phyloP scores from a whole-genome alignment of 306 rosid genomes.

The Ceratonia siliqua region DNA sequence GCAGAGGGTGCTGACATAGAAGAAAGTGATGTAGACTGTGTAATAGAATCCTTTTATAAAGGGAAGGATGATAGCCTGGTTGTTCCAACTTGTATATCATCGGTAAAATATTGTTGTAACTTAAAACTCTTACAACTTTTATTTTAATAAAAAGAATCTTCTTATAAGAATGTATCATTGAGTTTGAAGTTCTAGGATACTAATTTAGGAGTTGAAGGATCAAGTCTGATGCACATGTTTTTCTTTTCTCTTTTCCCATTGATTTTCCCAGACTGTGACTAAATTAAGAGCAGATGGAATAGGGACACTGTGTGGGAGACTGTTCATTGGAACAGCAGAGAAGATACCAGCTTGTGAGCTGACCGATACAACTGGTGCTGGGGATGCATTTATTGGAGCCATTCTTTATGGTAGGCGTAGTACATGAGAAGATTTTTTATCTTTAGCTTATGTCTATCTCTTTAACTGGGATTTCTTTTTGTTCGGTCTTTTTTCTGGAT shows the following conservation, averaged over 20 bases:
- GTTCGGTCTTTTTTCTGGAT: neutral
- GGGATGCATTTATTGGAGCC: conserved; percentile 96
- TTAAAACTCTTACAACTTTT: neutral
- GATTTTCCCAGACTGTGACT: conserved; percentile 48
- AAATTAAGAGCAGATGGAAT: conserved; percentile 67
- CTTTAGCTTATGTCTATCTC: neutral
- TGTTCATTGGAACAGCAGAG: conserved; percentile 86
- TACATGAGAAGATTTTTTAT: neutral
- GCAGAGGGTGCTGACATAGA: conserved; percentile 57
- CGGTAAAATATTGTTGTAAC: conserved; percentile 48
- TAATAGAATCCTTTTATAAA: conserved; percentile 51
- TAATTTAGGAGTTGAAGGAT: neutral
- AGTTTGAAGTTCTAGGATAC: neutral
- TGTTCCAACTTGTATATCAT: conserved; percentile 63
- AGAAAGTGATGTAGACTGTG: conserved; percentile 63
- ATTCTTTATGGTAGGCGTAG: conserved; percentile 70
- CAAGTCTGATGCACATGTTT: neutral
- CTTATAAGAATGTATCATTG: neutral
- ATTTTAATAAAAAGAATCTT: conserved; percentile 20
- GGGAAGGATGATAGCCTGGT: conserved; percentile 51
- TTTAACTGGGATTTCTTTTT: conserved; percentile 6
- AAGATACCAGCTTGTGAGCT: conserved; percentile 79
- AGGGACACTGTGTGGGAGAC: conserved; percentile 77
- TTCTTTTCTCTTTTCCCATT: neutral
- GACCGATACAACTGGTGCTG: conserved; percentile 89